Evolutionary conservation across 148 eudicot genomes (phyloP), one percentile per base, ranked within the genome.

Genomic region (Heliosperma pusillum): DNA sequence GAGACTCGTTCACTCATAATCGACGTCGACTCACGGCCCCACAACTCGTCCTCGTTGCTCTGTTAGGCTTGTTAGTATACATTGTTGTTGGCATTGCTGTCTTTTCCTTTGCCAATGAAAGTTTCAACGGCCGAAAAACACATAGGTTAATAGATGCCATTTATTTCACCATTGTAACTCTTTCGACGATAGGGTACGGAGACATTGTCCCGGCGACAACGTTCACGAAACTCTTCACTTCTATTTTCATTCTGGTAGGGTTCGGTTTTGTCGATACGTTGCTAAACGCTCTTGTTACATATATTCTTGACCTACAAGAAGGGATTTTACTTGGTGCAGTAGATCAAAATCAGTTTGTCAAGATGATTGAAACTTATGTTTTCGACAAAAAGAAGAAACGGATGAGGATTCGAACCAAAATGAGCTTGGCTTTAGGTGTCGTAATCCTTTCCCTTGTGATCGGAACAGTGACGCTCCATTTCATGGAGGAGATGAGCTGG

Each of bases 401-500:
- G 22, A 50, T 70, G 73, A 52, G 73, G 61, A 70, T 50, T 50
- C 53, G 73, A 24, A 70, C 60, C 12, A 70, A 70, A 21, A 50
- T 70, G 73, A 5, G 73, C 7, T 50, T 70, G 60, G 73, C 61
- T 4, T 70, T 52, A 30, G 73, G 73, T 5, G 73, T 70, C 26
- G 73, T 70, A 4, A 26, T 85, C 4, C 29, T 79, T 72, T 87
- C 87, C 50, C 75, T 89, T 10, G 80, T 77, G 5, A 44, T 79
- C 25, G 93, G 93, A 66, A 85, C 90, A 25, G 6, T 85, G 17
- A 55, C 82, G 0, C 82, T 62, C 8, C 90, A 85, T 74, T 76
- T 36, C 26, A 13, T 87, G n/a, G 93, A 89, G 30, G 61, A 55
- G 10, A 15, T 80, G 75, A 77, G 70, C 24, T 89, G 93, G 93